Evolutionary conservation across 192 early-diverging fungal genomes (phyloP).

Genomic region (Coemansia sp.): DNA sequence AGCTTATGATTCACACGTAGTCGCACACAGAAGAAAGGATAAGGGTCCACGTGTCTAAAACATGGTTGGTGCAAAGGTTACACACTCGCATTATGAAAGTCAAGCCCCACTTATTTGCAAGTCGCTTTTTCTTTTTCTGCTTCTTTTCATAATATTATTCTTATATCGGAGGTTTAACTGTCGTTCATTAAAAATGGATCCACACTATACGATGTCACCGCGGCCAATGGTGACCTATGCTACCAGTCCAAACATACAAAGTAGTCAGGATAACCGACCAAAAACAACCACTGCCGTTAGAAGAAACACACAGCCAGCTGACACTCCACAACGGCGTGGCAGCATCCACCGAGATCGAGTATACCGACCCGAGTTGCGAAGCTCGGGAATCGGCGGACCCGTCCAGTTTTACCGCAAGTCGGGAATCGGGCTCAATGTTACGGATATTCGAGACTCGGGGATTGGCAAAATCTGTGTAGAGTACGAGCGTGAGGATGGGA

Average conservation of each 20-base stretch:
- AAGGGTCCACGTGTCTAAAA: neutral
- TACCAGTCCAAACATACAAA: neutral
- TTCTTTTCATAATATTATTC: neutral
- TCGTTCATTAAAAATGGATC: neutral
- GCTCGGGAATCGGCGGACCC: conserved; percentile 1
- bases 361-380: neutral
- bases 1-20: neutral
- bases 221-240: neutral
- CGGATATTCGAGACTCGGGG: neutral
- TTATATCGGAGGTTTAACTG: neutral
- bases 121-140: neutral
- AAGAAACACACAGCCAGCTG: neutral
- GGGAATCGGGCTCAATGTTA: neutral
- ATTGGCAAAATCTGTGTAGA: conserved; percentile 6
- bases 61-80: neutral
- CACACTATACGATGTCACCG: neutral
- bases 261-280: neutral
- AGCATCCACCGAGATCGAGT: neutral
- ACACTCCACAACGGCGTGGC: neutral
- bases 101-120: neutral
- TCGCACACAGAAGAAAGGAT: neutral
- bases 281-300: neutral
- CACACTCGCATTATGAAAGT: neutral
- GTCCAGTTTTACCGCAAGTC: neutral
- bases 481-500: conserved; percentile 1